These are phyloP conservation scores for Aureobasidium namibiae DNA, from an alignment of 2,329 filamentous ascomycete species.

Conservation along the genomic window DNA sequence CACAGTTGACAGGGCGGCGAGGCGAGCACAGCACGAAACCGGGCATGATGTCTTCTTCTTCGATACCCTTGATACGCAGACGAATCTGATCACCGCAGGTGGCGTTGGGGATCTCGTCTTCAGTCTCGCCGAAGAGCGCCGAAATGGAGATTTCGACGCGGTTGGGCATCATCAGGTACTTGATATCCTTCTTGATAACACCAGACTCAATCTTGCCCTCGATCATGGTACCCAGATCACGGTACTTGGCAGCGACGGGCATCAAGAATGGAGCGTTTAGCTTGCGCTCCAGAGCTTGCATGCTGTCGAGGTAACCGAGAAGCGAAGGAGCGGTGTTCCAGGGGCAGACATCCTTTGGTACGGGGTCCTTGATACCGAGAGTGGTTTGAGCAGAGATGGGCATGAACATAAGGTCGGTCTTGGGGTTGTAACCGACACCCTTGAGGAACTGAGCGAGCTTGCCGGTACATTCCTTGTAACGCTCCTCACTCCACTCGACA, in stretches of 20 bases:
- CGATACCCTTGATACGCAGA: constrained; percentile 82
- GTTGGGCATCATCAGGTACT: constrained; percentile 92
- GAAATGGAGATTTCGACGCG: constrained; percentile 71
- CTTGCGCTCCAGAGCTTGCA: constrained; percentile 90
- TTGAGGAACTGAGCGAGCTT: constrained; percentile 87
- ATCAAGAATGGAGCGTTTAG: constrained; percentile 99
- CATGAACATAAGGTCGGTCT: constrained; percentile 89
- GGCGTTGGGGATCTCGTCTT: constrained; percentile 76
- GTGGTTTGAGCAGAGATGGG: constrained; percentile 86
- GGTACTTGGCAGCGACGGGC: constrained; percentile 92
- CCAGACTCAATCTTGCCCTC: constrained; percentile 97
- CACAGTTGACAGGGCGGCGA: constrained; percentile 87
- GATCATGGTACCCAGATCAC: constrained; percentile 93
- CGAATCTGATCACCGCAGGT: constrained; percentile 94
- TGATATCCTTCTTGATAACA: constrained; percentile 82
- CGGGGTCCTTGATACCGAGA: constrained; percentile 77
- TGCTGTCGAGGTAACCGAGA: constrained; percentile 89
- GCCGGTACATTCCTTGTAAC: constrained; percentile 85
- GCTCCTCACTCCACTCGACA: constrained; percentile 88
- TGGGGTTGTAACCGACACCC: constrained; percentile 86
- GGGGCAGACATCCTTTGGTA: constrained; percentile 65
- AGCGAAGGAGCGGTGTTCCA: constrained; percentile 89
- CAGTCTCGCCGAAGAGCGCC: constrained; percentile 87
- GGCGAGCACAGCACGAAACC: constrained; percentile 95
- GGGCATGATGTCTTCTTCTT: constrained; percentile 93